Base-by-base conservation (phyloP, 352 stramenopile species). In the Pythium sp. region DNA sequence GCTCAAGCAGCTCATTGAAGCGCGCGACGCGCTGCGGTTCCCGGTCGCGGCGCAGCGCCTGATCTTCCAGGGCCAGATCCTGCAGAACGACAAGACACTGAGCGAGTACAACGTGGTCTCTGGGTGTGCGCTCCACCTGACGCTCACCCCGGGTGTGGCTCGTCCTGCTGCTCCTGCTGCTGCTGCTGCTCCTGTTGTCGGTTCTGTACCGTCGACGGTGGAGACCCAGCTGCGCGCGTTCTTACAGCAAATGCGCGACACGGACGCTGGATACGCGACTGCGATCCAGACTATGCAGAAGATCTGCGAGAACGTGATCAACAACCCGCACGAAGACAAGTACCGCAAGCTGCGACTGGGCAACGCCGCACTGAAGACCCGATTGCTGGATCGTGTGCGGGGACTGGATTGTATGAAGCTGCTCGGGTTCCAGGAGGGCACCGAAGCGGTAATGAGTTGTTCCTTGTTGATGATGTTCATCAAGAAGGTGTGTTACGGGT, bases 51-150 rank as follows among this genome's bases (percentile, higher is more conserved):
- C 84, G 20, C 87, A 95, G 76, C 87, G 87, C 11, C 75, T 95
- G 46, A 95, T 95, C 65, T 95, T 95, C 72, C 86, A 95, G 69
- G 87, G 87, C 20, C 86, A 93, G 67, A 92, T 95, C 73, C 70
- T 95, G 30, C 81, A 94, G 71, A 75, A 95, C 72, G 82, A 78
- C 56, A 87, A 89, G 58, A 57, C 73, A 11, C 68, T 95, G 64
- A 68, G 68, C 64, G 86, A 87, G 18, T 95, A 95, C 77, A 72
- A 77, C 70, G 78, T 95, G 64, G 60, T 58, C 2, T 64, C 73
- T 0, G 88, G 82, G 43, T 90, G 86, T 66, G 85, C 86, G 30
- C 59, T 95, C 62, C 88, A 95, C 58, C 72, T 95, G 62, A 93
- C 85, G 53, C 68, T 94, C 22, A 78, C 74, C 9, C 82, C 75